phyloP scores from a whole-genome alignment of 768 basidiomycete genomes.

The Wakefieldia striispora region DNA sequence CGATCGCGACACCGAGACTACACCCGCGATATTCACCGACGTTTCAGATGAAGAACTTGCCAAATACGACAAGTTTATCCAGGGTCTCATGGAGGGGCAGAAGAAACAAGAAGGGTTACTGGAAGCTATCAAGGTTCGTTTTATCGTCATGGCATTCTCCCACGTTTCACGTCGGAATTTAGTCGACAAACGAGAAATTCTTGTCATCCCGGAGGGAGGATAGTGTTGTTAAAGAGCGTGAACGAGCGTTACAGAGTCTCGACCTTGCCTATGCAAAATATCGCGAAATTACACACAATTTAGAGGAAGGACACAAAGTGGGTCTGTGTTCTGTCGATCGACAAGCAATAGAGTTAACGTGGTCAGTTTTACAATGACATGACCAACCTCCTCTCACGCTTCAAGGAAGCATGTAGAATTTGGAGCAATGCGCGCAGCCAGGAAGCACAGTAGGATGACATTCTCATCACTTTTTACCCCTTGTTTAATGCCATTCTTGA shows the following conservation, averaged over 20 bases:
- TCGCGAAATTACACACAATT: constrained; percentile 76
- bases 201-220: constrained; percentile 77
- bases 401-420: constrained; percentile 70
- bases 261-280: constrained; percentile 88
- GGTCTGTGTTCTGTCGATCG: not conserved
- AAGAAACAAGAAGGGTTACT: constrained; percentile 66
- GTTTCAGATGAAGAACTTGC: constrained; percentile 73
- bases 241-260: constrained; percentile 76
- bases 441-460: constrained; percentile 64
- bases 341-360: not conserved
- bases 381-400: constrained; percentile 63
- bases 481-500: not conserved
- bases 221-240: constrained; percentile 72
- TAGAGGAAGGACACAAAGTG: constrained; percentile 88
- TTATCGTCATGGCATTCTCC: not conserved
- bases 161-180: constrained; percentile 15
- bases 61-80: constrained; percentile 78
- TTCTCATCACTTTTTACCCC: not conserved
- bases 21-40: constrained; percentile 87
- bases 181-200: constrained; percentile 71
- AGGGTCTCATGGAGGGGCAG: constrained; percentile 51
- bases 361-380: constrained; percentile 91
- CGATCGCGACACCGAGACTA: constrained; percentile 65
- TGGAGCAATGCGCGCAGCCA: constrained; percentile 73
- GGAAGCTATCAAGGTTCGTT: constrained; percentile 61